phyloP scores from a whole-genome alignment of 208 protist species.

The Jaenimonas drosophilae region DNA sequence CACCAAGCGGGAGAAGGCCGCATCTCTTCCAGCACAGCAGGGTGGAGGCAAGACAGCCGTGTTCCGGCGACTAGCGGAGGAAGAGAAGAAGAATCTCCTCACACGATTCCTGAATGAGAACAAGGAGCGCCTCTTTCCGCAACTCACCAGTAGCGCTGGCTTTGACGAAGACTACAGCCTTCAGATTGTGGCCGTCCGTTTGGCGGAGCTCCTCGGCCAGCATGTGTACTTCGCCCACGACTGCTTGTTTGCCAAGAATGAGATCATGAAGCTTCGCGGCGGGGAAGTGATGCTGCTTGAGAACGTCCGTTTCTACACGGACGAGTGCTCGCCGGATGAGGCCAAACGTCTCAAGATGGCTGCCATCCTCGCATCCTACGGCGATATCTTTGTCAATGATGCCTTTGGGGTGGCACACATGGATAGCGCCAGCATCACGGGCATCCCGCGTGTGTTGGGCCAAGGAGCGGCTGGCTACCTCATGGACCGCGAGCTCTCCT shows the following conservation, averaged over 20 bases:
- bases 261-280: constrained; percentile 33
- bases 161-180: constrained; percentile 88
- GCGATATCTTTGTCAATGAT: constrained; percentile 98
- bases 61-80: constrained; percentile 49
- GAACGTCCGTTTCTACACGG: constrained; percentile 98
- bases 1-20: constrained; percentile 24
- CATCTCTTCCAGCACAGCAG: constrained; percentile 16
- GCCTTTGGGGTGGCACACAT: constrained; percentile 99
- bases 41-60: constrained; percentile 46
- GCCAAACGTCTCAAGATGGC: constrained; percentile 72
- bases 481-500: constrained; percentile 98
- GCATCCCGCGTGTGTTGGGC: constrained; percentile 75
- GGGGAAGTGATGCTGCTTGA: constrained; percentile 97
- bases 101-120: constrained; percentile 44
- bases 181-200: constrained; percentile 82
- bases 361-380: constrained; percentile 85
- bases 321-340: constrained; percentile 92
- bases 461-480: constrained; percentile 95
- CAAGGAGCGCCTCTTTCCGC: constrained; percentile 40
- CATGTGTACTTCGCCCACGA: constrained; percentile 74
- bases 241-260: constrained; percentile 58
- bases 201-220: constrained; percentile 88
- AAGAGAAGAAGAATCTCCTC: constrained; percentile 59
- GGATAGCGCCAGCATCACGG: constrained; percentile 90
- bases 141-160: constrained; percentile 29